Evolutionary conservation across 208 protist species (phyloP).

Genomic region (Leishmania mexicana): DNA sequence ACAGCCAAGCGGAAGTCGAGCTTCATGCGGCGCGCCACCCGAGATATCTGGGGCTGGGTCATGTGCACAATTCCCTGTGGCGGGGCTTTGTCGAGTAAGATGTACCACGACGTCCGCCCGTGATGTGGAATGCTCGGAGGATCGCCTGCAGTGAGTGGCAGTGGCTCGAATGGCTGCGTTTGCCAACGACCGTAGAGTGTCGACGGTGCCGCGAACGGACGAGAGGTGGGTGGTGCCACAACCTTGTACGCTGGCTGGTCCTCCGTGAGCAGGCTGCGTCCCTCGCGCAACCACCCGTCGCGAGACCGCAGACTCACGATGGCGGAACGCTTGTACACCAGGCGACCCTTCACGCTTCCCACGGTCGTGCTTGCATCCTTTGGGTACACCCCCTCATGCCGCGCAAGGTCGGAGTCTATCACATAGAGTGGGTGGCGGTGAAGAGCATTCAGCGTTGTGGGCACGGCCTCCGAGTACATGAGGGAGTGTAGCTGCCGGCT

Average conservation of each 20-base stretch:
- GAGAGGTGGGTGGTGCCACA: slow-evolving; percentile 76
- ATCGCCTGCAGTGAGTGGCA: slow-evolving; percentile 59
- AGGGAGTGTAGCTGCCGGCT: slow-evolving; percentile 74
- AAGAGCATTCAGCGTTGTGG: slow-evolving; percentile 76
- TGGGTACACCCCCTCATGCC: slow-evolving; percentile 83
- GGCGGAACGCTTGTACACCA: slow-evolving; percentile 89
- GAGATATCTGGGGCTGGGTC: slow-evolving; percentile 70
- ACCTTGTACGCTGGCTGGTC: slow-evolving; percentile 80
- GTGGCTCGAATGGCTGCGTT: slow-evolving; percentile 82
- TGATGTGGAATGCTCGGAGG: slow-evolving; percentile 65
- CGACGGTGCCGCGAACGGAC: slow-evolving; percentile 76
- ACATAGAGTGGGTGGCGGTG: slow-evolving; percentile 87
- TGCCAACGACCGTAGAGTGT: slow-evolving; percentile 86
- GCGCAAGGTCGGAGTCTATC: slow-evolving; percentile 73
- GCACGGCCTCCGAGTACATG: slow-evolving; percentile 80
- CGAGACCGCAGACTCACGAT: slow-evolving; percentile 80
- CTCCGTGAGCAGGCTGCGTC: slow-evolving; percentile 63
- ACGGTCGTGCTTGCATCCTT: slow-evolving; percentile 78
- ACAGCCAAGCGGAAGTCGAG: slow-evolving; percentile 80
- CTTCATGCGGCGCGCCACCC: slow-evolving; percentile 83
- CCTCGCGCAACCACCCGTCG: slow-evolving; percentile 88
- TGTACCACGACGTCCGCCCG: slow-evolving; percentile 85
- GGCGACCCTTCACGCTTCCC: slow-evolving; percentile 82
- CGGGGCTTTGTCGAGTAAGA: slow-evolving; percentile 54
- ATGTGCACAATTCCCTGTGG: slow-evolving; percentile 75